Base-by-base conservation (phyloP, 2,329 filamentous ascomycete species). In the Ceratocystis cubensis region DNA sequence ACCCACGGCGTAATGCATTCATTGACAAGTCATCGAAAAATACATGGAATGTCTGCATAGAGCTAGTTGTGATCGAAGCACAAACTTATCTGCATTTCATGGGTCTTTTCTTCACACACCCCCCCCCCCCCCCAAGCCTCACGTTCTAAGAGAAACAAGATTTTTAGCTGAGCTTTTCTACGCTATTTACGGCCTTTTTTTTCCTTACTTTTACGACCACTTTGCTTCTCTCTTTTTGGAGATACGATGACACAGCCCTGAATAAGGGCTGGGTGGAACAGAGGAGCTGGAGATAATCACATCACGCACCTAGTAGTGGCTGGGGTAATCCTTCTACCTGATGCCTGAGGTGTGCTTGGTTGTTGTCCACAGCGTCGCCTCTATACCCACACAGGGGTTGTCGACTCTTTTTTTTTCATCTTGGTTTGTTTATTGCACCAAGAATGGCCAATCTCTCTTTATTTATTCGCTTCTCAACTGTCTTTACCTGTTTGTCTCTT, bases 401-500 rank as follows among this genome's bases (percentile, higher is more conserved):
- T 66, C 56, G 48, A 46, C 48, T 44, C 63, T 44, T 65, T 41
- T 59, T 41, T n/a, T 61, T 65, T 37, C 37, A 53, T 44, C 33
- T 57, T 48, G 8, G 37, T n/a, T 46, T 45, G 22, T n/a, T 53
- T 13, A n/a, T 44, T 63, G 61, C 37, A 15, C 10, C 25, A 44
- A 17, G n/a, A 20, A 33, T 50, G 20, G 10, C 37, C n/a, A 25
- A 15, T n/a, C 33, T 33, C 13, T 15, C 15, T n/a, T 45, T 61
- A 3, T 64, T 59, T n/a, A 7, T 65, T 30, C 48, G 46, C 48
- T 65, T 44, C 44, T 61, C n/a, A 50, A 59, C 61, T 64, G 65
- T 67, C 65, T 56, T 67, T 67, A 67, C 65, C 50, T 61, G 50
- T 28, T 57, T 57, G 53, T 66, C 20, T 50, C 63, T 63, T 15